Evolutionary conservation across 179 eudicot genomes (phyloP).

Genomic region (Heliamphora pulchella): DNA sequence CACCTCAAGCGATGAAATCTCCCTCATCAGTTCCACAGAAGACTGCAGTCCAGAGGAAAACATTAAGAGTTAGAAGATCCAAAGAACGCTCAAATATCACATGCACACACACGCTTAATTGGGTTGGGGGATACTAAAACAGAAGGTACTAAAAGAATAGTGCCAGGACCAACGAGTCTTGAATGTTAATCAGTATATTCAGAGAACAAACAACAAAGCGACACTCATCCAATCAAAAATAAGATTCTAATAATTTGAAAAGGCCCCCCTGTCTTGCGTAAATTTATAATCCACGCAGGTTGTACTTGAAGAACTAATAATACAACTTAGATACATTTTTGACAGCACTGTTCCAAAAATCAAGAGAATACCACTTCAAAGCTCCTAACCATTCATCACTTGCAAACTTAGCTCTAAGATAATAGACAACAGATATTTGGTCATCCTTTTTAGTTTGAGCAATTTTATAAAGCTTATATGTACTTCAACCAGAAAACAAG

Average conservation of each 20-base stretch:
- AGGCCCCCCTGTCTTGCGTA: not conserved
- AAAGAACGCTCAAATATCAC: too few species aligned
- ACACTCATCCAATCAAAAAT: not conserved
- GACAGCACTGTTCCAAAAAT: not conserved
- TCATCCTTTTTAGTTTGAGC: not conserved
- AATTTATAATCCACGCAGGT: not conserved
- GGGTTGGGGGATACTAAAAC: not conserved
- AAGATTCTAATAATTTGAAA: not conserved
- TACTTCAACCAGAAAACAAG: not conserved
- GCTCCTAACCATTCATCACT: not conserved
- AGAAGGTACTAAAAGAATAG: not conserved
- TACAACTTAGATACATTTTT: not conserved
- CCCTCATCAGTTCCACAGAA: slow-evolving; percentile 35
- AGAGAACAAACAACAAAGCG: not conserved
- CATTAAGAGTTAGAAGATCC: not conserved
- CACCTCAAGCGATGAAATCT: slow-evolving; percentile 36
- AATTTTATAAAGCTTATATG: not conserved
- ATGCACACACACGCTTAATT: too few species aligned
- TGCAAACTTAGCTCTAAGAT: not conserved
- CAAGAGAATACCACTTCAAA: slow-evolving; percentile 1
- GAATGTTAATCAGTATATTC: not conserved
- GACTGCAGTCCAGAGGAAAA: slow-evolving; percentile 24
- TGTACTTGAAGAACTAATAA: not conserved
- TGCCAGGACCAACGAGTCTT: not conserved
- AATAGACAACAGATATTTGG: not conserved